Evolutionary conservation across 495 filamentous ascomycete genomes (phyloP).

Genomic region (Pyrenula aspistea): DNA sequence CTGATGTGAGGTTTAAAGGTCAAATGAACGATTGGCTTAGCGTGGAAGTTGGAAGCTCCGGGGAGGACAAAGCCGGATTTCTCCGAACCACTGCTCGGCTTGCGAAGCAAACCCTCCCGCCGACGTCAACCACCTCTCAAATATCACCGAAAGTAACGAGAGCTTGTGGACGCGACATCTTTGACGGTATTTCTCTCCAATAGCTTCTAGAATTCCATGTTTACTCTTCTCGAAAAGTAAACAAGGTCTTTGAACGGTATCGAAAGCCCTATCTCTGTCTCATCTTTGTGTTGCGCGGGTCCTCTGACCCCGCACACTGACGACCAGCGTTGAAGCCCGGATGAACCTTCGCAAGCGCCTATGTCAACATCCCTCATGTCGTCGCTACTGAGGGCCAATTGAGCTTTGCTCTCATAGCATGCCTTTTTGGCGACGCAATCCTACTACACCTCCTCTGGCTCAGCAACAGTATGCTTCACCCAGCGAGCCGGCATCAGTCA

Average conservation of each 20-base stretch:
- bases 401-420: not conserved
- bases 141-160: no score
- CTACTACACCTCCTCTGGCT: not conserved
- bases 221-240: not conserved
- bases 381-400: not conserved
- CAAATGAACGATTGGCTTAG: not conserved
- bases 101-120: not conserved
- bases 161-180: no score
- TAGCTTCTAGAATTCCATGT: not conserved
- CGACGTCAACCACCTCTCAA: not conserved
- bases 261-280: not conserved
- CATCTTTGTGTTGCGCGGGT: constrained; percentile 12
- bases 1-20: not conserved
- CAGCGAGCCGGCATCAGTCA: constrained; percentile 11
- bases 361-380: not conserved
- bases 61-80: no score
- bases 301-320: constrained; percentile 9
- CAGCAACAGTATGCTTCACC: constrained; percentile 4
- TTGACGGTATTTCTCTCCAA: not conserved
- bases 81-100: no score
- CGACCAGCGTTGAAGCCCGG: not conserved
- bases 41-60: not conserved
- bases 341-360: not conserved
- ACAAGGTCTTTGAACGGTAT: no score
- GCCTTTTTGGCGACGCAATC: not conserved